Base-by-base conservation (phyloP, 495 filamentous ascomycete species). In the Podospora sp. region DNA sequence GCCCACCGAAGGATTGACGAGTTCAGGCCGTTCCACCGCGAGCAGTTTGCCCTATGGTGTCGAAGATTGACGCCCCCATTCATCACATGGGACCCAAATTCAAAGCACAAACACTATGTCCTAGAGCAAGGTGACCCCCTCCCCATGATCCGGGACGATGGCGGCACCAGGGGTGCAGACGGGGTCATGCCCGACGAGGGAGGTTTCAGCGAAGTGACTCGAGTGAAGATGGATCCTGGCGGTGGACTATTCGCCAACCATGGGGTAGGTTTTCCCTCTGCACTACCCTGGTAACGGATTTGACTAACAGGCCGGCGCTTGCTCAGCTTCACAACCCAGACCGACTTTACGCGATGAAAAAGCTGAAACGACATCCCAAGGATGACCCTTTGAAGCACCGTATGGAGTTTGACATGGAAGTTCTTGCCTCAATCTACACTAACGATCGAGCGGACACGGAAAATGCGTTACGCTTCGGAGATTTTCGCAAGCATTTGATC, bases 61-160 rank as follows among this genome's bases (percentile, higher is more conserved):
- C 53, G 55, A 7, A 40, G 0, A 0, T 20, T 66, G 29, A 66
- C 25, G 36, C 12, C 64, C 36, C 33, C 64, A 16, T 66, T 9
- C 14, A 27, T 66, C 55, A 33, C 29, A 4, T 33, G 29, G 29
- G 4, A 33, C 3, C 29, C 29, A 8, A 33, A 33, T 8, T 33
- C 29, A 8, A 60, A 27, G 29, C 64, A 66, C 22, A n/a, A 16
- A 1, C 64, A 66, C 53, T 66, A 66, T 33, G 53, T 66, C 6
- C 14, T 66, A 21, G 53, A 66, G 36, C 27, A 46, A 12, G 64
- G 55, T 7, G 64, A 58, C 25, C 55, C 46, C 8, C 33, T 66
- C n/a, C 64, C 64, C 7, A 55, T 60, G 29, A 33, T 33, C 29
- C 29, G 8, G 29, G 35, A 46, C 18, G 21, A 21, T 40, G n/a